Evolutionary conservation across 2,329 filamentous ascomycete species (phyloP).

Genomic region (Claviceps maximensis): DNA sequence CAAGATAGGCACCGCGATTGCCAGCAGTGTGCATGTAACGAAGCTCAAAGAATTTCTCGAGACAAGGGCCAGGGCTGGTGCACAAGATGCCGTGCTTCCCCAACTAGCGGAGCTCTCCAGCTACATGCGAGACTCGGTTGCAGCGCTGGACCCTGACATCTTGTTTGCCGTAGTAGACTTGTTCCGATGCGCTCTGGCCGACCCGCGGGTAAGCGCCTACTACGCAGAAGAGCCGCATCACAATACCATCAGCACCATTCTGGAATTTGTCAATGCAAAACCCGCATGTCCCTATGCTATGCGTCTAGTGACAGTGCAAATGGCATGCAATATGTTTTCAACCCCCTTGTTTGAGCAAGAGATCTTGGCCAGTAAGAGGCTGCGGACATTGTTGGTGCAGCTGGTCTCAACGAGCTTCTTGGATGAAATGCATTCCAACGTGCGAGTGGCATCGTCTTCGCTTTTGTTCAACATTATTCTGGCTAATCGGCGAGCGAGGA

Average conservation of each 20-base stretch:
- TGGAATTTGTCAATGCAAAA: conserved; percentile 44
- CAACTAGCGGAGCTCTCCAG: conserved; percentile 51
- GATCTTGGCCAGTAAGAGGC: conserved; percentile 36
- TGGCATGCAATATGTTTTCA: conserved; percentile 74
- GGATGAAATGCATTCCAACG: conserved; percentile 58
- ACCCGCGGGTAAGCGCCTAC: conserved; percentile 66
- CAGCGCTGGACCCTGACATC: conserved; percentile 44
- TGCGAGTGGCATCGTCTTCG: conserved; percentile 70
- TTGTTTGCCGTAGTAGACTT: conserved; percentile 81
- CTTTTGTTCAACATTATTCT: conserved; percentile 72
- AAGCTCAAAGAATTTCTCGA: conserved; percentile 61
- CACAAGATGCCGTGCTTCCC: conserved; percentile 56
- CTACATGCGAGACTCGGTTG: conserved; percentile 44
- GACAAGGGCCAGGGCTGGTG: conserved; percentile 39
- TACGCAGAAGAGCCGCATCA: conserved; percentile 65
- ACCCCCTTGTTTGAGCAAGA: conserved; percentile 56
- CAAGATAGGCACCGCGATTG: conserved; percentile 53
- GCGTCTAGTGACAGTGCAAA: conserved; percentile 69
- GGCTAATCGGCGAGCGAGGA: conserved; percentile 52
- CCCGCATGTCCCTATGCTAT: conserved; percentile 61
- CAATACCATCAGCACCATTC: conserved; percentile 46
- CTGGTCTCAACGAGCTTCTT: conserved; percentile 68
- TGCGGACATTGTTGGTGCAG: conserved; percentile 48
- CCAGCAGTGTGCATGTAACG: conserved; percentile 46
- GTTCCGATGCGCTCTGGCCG: conserved; percentile 61